A percentile compares a stretch with the other conserved stretches of the same genome.
These are phyloP conservation scores for Tagetes erecta DNA, from an alignment of 129 eudicot species.

Conservation along the genomic window DNA sequence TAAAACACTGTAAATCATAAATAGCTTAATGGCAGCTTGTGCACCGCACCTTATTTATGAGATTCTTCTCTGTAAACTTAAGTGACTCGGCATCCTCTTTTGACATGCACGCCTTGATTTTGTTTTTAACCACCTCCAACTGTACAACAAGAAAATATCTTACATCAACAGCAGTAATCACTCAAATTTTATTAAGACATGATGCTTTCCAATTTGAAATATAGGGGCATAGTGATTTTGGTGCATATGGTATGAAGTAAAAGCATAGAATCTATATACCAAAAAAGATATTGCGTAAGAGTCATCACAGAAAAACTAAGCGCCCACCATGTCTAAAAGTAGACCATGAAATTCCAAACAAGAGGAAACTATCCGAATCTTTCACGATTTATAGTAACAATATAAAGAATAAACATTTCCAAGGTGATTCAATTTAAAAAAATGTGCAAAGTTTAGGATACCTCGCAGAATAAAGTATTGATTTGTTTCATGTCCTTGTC, in stretches of 20 bases:
- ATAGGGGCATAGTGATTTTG: conserved; percentile 1
- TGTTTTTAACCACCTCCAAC: conserved; percentile 66
- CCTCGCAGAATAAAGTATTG: conserved; percentile 91
- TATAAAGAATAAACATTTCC: neutral
- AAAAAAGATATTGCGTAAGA: neutral
- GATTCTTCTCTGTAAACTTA: conserved; percentile 65
- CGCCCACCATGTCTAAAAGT: conserved; percentile 2
- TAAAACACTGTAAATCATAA: neutral
- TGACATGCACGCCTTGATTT: conserved; percentile 62
- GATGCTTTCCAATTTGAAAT: conserved; percentile 2
- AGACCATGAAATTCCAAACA: conserved; percentile 1
- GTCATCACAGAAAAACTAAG: neutral
- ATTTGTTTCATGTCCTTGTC: conserved; percentile 86
- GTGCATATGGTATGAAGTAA: neutral
- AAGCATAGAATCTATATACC: neutral
- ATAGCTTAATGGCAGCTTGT: conserved; percentile 22
- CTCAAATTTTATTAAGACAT: conserved; percentile 7
- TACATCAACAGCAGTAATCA: conserved; percentile 11
- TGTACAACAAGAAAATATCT: conserved; percentile 27
- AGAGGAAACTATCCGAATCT: neutral
- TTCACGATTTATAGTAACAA: neutral
- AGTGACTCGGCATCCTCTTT: conserved; percentile 82
- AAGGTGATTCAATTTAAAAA: neutral
- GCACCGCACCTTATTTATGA: conserved; percentile 86
- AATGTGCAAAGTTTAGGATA: conserved; percentile 27